phyloP scores from a whole-genome alignment of 1,284 basidiomycete genomes.

The Trichosporon inkin region DNA sequence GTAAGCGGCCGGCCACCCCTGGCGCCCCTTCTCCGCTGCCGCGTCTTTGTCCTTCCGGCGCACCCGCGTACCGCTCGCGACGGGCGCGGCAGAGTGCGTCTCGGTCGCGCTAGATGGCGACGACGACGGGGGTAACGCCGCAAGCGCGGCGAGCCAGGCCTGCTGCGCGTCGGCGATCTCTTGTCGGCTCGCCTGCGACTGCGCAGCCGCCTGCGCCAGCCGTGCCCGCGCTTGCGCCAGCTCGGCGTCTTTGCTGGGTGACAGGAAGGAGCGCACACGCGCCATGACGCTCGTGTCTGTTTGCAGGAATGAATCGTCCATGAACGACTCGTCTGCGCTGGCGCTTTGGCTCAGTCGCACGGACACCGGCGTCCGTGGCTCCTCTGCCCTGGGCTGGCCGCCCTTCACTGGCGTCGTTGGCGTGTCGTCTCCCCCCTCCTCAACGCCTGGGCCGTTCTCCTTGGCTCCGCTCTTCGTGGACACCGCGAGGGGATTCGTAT shows the following conservation, averaged over 20 bases:
- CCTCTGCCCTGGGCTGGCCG: neutral
- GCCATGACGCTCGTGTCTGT: conserved; percentile 2
- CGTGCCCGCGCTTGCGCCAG: conserved; percentile 13
- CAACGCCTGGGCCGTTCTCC: too few species aligned
- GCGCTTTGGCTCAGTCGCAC: neutral
- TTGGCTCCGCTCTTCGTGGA: too few species aligned
- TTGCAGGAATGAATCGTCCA: neutral
- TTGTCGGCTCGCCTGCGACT: conserved; percentile 6
- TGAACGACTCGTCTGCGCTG: neutral
- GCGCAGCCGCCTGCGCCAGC: conserved; percentile 14
- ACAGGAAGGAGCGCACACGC: neutral
- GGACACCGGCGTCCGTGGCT: conserved; percentile 20
- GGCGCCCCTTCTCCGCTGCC: neutral
- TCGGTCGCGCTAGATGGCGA: too few species aligned
- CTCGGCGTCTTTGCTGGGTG: neutral
- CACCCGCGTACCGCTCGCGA: neutral
- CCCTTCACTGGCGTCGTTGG: neutral
- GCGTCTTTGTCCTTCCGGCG: neutral
- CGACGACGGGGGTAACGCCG: neutral
- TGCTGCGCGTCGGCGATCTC: conserved; percentile 13
- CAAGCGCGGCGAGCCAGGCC: conserved; percentile 18
- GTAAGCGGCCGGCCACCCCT: neutral
- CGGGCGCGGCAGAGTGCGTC: neutral
- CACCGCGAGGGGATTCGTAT: too few species aligned
- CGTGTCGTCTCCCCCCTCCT: too few species aligned